A percentile compares a stretch with the other conserved stretches of the same genome.
Evolutionary conservation across 768 basidiomycete species (phyloP).

Genomic region (Lenzites betulinus): DNA sequence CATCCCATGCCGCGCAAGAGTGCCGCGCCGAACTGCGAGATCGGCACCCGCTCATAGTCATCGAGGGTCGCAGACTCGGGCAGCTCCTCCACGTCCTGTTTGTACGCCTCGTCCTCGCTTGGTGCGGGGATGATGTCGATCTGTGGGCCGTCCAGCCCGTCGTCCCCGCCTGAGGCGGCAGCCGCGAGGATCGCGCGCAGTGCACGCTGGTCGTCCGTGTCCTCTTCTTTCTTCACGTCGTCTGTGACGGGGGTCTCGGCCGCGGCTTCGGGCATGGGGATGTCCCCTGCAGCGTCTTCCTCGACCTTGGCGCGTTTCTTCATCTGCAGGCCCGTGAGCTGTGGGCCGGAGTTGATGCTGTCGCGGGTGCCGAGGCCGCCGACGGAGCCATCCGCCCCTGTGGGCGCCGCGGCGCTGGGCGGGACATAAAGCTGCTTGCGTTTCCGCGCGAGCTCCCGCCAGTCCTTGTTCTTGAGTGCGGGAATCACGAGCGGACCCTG

Average conservation of each 20-base stretch:
- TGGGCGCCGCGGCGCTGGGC: constrained; percentile 52
- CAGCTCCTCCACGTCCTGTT: constrained; percentile 79
- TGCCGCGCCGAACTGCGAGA: constrained; percentile 91
- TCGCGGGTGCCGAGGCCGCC: constrained; percentile 78
- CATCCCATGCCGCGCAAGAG: constrained; percentile 96
- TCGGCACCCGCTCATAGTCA: constrained; percentile 89
- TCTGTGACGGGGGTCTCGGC: constrained; percentile 16
- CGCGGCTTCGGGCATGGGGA: constrained; percentile 13
- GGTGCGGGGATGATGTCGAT: constrained; percentile 60
- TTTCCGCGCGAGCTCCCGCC: constrained; percentile 78
- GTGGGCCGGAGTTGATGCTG: constrained; percentile 75
- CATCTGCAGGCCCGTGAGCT: constrained; percentile 66
- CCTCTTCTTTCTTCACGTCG: constrained; percentile 39
- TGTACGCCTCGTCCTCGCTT: constrained; percentile 82
- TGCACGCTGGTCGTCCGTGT: constrained; percentile 79
- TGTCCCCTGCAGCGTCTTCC: constrained; percentile 19
- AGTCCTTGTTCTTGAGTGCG: constrained; percentile 84
- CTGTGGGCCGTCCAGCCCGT: constrained; percentile 37
- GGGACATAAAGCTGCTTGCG: constrained; percentile 70
- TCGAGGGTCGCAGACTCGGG: constrained; percentile 76
- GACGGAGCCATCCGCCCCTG: constrained; percentile 70
- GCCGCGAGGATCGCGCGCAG: constrained; percentile 76
- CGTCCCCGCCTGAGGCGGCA: constrained; percentile 42
- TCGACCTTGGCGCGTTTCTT: constrained; percentile 37
- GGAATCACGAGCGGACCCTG: constrained; percentile 82